Conservation (phyloP, 495 filamentous ascomycete species). For the Xylaria acuta region DNA sequence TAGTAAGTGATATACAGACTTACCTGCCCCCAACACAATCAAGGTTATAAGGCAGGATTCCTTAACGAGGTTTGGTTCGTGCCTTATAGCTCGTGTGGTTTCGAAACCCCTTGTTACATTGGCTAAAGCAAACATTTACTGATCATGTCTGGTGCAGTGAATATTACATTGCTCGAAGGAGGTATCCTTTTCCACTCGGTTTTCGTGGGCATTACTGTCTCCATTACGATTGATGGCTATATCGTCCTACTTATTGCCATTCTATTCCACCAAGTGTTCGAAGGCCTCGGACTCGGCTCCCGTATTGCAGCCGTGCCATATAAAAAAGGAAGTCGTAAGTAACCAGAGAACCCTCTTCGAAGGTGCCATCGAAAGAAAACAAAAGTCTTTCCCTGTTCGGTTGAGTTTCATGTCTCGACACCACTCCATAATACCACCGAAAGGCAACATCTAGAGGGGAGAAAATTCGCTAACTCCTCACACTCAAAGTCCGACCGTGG, state of each 20-base stretch:
- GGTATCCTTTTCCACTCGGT: constrained; percentile 67
- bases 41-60: no score
- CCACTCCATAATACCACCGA: not conserved
- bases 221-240: constrained; percentile 68
- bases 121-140: not conserved
- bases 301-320: constrained; percentile 65
- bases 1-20: not conserved
- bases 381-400: no score
- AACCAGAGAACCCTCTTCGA: not conserved
- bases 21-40: not conserved
- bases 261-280: constrained; percentile 73
- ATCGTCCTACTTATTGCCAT: constrained; percentile 72
- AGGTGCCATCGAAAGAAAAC: not conserved
- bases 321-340: constrained; percentile 45
- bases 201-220: constrained; percentile 73
- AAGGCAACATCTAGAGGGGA: not conserved
- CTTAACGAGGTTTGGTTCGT: not conserved
- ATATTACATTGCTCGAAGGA: constrained; percentile 62
- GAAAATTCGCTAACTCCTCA: not conserved
- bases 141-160: constrained; percentile 36
- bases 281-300: constrained; percentile 70
- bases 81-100: not conserved
- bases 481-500: constrained; percentile 57
- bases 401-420: not conserved
- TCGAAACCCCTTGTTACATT: not conserved